These are phyloP conservation scores for Fusarium clavum DNA, from an alignment of 2,329 filamentous ascomycete genomes.

Conservation along the genomic window DNA sequence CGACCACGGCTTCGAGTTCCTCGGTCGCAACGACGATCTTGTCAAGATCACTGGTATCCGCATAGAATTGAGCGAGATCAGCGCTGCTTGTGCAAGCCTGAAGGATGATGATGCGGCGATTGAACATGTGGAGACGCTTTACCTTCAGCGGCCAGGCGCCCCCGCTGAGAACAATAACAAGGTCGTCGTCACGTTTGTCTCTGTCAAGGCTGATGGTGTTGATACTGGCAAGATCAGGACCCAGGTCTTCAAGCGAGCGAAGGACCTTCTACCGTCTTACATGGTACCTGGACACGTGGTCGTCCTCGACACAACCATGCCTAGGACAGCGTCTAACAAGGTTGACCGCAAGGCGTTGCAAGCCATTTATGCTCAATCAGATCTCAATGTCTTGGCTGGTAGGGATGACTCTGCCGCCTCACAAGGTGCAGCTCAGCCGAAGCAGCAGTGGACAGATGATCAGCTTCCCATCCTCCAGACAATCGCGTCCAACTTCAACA, in stretches of 20 bases:
- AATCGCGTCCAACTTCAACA: conserved; percentile 23
- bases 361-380: background rate
- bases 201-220: conserved; percentile 9
- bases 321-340: conserved; percentile 25
- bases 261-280: conserved; percentile 16
- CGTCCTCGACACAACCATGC: conserved; percentile 28
- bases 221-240: conserved; percentile 5
- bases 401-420: background rate
- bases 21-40: conserved; percentile 24
- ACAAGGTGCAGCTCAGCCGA: fast-evolving
- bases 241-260: conserved; percentile 18
- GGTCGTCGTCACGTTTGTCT: conserved; percentile 24
- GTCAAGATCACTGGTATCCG: conserved; percentile 30
- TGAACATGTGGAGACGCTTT: conserved; percentile 26
- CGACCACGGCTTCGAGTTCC: conserved; percentile 30
- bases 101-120: conserved; percentile 12
- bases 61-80: conserved; percentile 31
- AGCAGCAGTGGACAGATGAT: background rate
- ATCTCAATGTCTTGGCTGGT: conserved; percentile 7
- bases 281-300: conserved; percentile 32
- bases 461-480: background rate
- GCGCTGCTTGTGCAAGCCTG: conserved; percentile 23
- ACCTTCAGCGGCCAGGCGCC: background rate
- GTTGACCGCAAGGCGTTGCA: conserved; percentile 28
- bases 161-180: conserved; percentile 6